Base-by-base conservation (phyloP, 2,329 filamentous ascomycete genomes). In the Ceratocystis variospora region DNA sequence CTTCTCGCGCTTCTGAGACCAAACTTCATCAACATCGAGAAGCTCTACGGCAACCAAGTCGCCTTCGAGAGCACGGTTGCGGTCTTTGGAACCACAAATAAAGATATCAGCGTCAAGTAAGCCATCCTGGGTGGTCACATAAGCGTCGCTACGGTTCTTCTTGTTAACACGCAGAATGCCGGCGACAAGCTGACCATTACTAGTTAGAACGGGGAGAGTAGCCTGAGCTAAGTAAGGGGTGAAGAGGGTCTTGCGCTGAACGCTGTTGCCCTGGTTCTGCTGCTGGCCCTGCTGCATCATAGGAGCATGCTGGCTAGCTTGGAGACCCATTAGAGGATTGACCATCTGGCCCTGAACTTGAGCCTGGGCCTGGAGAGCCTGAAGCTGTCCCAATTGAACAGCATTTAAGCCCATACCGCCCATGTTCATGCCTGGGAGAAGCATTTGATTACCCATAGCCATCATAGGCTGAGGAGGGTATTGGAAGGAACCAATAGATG, bases 101-200 rank as follows among this genome's bases (percentile, higher is more conserved):
- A 99, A 99, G 73, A 99, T 99, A 74, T 99, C 94, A 55, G 94
- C 93, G 76, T 97, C 94, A 61, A 99, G 82, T 68, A 88, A 79
- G 61, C 85, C 85, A 74, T 99, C 94, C 68, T 88, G 86, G 12
- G 91, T 96, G 10, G 94, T 94, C 66, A 99, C 94, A 73, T 99
- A 99, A 33, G 94, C 94, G 76, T 99, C 94, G 72, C 93, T 97
- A 70, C 94, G 88, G 78, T 99, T 99, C 82, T 99, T 99, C 81
- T 97, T 99, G 84, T 99, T 99, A 70, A 99, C 94, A 68, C 94
- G 89, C 64, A 99, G 87, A 71, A 96, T 91, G 79, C 94, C 94
- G 69, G 93, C 93, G 65, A 99, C 94, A 67, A 99, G 87, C 76
- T 96, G 91, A 19, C 94, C 94, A 73, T 96, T 90, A 68, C 85